Base-by-base conservation (phyloP, 2,329 filamentous ascomycete species). In the Biscogniauxia mediterranea region DNA sequence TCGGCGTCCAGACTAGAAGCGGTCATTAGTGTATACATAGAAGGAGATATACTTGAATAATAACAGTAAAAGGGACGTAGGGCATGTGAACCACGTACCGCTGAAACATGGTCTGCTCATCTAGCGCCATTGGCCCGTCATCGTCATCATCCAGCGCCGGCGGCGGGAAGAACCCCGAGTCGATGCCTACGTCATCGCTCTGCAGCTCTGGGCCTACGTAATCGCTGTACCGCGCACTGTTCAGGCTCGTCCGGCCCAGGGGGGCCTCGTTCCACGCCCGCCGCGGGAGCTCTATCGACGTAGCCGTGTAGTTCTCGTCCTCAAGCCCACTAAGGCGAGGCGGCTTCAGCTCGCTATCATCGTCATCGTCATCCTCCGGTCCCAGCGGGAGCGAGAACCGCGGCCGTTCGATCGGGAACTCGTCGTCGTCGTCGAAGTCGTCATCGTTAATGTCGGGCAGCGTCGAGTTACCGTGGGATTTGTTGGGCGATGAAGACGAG, bases 201-300 rank as follows among this genome's bases (percentile, higher is more conserved):
- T 70, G 68, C 57, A 73, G 65, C 3, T 76, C 76, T 13, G 71
- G 74, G 21, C 70, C 73, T 17, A 67, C 69, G 13, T 70, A 81
- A 69, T 87, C 85, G 67, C 84, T 88, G 70, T 82, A 77, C 23
- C 81, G 76, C 57, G 80, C 73, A 61, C 81, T 85, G 0, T 80
- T 83, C 64, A 87, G 73, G 67, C 78, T 80, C 25, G 71, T 73
- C 57, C 83, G 74, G 3, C 76, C 75, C 3, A 73, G 70, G 0
- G 78, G 77, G 54, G 78, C 74, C 61, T 86, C 82, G 57, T 75
- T 81, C 46, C 75, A 69, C 17, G 80, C 81, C 55, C 86, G 77
- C 26, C 86, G 78, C 7, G 85, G 82, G 55, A 87, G 69, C 73
- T 89, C 87, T 26, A 89, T 80, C 1, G 86, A 87, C 61, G 83